A percentile compares a stretch with the other conserved stretches of the same genome.
These are phyloP conservation scores for Celoporthe dispersa DNA, from an alignment of 2,329 filamentous ascomycete genomes.

Conservation along the genomic window DNA sequence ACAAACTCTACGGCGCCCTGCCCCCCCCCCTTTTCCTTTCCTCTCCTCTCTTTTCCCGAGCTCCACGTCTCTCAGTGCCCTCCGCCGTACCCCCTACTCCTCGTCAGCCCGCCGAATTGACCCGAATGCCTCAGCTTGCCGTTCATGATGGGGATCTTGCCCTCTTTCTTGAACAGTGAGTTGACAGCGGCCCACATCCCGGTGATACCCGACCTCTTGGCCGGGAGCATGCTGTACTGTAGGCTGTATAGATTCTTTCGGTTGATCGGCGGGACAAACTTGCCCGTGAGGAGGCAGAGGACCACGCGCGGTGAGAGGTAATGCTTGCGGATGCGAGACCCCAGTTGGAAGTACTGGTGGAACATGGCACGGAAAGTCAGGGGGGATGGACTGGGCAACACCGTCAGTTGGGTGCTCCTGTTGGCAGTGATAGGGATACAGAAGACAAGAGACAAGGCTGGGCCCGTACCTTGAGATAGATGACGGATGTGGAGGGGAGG, in stretches of 20 bases:
- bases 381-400: constrained; percentile 72
- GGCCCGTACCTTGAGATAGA: constrained; percentile 75
- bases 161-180: constrained; percentile 49
- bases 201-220: constrained; percentile 74
- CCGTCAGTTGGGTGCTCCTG: constrained; percentile 1
- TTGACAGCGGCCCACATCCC: constrained; percentile 84
- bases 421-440: constrained; percentile 13
- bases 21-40: no score
- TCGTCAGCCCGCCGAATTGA: constrained; percentile 17
- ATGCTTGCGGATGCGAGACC: constrained; percentile 88
- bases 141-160: constrained; percentile 44
- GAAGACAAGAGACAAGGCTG: not conserved
- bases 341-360: constrained; percentile 95
- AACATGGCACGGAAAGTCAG: constrained; percentile 94
- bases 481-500: constrained; percentile 74
- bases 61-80: constrained; percentile 20
- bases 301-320: constrained; percentile 90
- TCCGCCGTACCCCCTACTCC: constrained; percentile 23
- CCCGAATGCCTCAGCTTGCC: constrained; percentile 32
- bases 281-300: constrained; percentile 84
- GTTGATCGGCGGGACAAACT: constrained; percentile 93
- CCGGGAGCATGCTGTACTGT: constrained; percentile 97
- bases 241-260: constrained; percentile 92
- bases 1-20: not conserved
- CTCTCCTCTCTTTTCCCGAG: no score